Conservation (phyloP, 2,329 filamentous ascomycete genomes). For the Seiridium unicorne region DNA sequence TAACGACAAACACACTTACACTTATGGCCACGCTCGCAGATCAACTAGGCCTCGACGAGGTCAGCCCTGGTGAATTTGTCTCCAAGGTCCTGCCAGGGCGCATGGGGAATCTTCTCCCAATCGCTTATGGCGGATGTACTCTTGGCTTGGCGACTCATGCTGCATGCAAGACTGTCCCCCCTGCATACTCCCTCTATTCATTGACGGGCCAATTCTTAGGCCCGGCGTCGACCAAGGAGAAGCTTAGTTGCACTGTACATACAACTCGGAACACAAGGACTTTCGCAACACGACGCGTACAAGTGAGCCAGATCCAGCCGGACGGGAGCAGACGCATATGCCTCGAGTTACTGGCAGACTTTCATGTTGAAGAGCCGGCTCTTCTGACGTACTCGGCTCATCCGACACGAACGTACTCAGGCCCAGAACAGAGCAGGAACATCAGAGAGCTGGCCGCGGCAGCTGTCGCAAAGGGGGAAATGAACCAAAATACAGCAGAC, state of each 20-base stretch:
- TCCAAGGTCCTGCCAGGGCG: constrained; percentile 9
- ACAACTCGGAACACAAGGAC: constrained; percentile 41
- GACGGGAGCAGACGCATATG: constrained; percentile 34
- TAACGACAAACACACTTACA: neutral
- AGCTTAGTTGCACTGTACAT: constrained; percentile 33
- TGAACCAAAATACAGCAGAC: neutral
- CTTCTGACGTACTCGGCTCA: constrained; percentile 36
- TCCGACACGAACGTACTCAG: constrained; percentile 29
- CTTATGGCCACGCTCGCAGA: constrained; percentile 10
- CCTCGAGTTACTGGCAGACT: constrained; percentile 43
- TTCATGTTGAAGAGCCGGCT: constrained; percentile 37
- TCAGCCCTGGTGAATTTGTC: constrained; percentile 10
- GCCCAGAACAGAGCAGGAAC: constrained; percentile 22
- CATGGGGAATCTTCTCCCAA: constrained; percentile 13
- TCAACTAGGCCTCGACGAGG: constrained; percentile 10
- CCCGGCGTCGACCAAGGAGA: constrained; percentile 38
- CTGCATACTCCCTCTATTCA: constrained; percentile 41
- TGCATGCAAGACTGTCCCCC: constrained; percentile 35
- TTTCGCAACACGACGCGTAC: constrained; percentile 45
- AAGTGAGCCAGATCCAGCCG: constrained; percentile 38
- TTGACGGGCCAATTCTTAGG: constrained; percentile 44
- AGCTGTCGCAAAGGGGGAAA: constrained; percentile 8
- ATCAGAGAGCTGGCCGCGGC: constrained; percentile 17
- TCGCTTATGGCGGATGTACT: constrained; percentile 20
- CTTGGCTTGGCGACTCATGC: constrained; percentile 38